Base-by-base conservation (phyloP, 805 yeast species). In the Yamadazyma philogaea region DNA sequence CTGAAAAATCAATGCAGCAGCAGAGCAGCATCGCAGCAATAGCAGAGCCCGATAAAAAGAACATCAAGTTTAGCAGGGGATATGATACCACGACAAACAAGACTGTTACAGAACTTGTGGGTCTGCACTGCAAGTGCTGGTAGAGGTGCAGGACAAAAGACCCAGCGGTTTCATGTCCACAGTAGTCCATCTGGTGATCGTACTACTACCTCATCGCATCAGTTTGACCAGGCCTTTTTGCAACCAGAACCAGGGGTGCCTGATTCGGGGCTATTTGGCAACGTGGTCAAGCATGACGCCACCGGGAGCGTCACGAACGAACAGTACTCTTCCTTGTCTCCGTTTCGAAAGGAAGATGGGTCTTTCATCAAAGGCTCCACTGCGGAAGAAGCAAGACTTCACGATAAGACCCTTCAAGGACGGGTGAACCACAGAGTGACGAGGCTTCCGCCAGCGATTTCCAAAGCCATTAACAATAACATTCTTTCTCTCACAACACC, bases 401-500 rank as follows among this genome's bases (percentile, higher is more conserved):
- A 81, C 50, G 77, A 77, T 0, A 63, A 64, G 17, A 87, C 95
- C 0, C 44, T 79, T 4, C 50, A 57, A 34, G 95, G 84, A 0
- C 68, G 81, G 44, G 71, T 74, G 8, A 77, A 75, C 33, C 70
- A 80, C 38, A 53, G 60, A 2, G 81, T 78, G 40, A 59, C 82
- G 4, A 62, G 60, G 38, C 56, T 89, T 14, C 95, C 95, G 0
- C 63, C 64, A 1, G 64, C 56, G 3, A 68, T 89, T 3, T 64
- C 87, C 1, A 68, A 74, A 27, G 73, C 76, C 0, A 83, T 89
- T 32, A 74, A 79, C 46, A 75, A 83, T 50, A 76, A 85, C 53
- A 82, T 89, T 43, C 54, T 83, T 42, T 66, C 75, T 6, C 60
- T 71, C n/a, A 72, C 80, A 36, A 63, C 73, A 3, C 96, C 96